Evolutionary conservation across 2,329 filamentous ascomycete species (phyloP).

Genomic region (Helminthosporium solani): DNA sequence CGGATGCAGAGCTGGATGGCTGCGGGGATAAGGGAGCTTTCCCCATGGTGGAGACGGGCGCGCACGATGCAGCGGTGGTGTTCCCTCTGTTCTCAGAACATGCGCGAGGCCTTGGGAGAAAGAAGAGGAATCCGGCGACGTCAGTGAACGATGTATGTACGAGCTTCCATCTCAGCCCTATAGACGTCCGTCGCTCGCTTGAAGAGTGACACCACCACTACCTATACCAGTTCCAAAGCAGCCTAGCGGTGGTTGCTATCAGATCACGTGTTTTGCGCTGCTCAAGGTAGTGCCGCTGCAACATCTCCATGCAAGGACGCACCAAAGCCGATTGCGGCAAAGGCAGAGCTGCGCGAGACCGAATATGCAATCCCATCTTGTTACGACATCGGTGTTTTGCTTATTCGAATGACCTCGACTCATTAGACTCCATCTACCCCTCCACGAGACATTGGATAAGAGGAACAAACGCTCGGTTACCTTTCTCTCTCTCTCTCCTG

Average conservation of each 20-base stretch:
- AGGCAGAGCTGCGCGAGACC: constrained; percentile 8
- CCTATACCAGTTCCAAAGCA: no score
- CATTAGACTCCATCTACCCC: neutral
- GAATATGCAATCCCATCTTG: constrained; percentile 9
- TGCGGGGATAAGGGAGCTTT: constrained; percentile 34
- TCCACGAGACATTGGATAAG: neutral
- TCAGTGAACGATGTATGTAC: no score
- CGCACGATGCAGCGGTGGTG: neutral
- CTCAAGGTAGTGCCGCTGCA: neutral
- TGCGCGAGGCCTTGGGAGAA: neutral
- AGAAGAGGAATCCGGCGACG: neutral
- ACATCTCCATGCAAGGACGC: constrained; percentile 10
- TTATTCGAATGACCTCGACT: neutral
- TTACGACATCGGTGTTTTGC: neutral
- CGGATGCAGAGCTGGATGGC: constrained; percentile 13
- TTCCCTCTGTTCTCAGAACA: neutral
- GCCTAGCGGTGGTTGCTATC: neutral
- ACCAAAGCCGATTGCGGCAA: constrained; percentile 16
- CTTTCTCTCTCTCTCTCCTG: no score
- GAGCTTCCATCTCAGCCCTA: no score
- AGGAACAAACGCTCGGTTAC: constrained; percentile 1
- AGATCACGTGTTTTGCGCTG: neutral
- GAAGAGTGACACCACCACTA: no score
- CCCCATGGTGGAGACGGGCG: constrained; percentile 20
- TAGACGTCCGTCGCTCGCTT: no score